Conservation (phyloP, 2,329 filamentous ascomycete species). For the Phyllosticta ampelicida region DNA sequence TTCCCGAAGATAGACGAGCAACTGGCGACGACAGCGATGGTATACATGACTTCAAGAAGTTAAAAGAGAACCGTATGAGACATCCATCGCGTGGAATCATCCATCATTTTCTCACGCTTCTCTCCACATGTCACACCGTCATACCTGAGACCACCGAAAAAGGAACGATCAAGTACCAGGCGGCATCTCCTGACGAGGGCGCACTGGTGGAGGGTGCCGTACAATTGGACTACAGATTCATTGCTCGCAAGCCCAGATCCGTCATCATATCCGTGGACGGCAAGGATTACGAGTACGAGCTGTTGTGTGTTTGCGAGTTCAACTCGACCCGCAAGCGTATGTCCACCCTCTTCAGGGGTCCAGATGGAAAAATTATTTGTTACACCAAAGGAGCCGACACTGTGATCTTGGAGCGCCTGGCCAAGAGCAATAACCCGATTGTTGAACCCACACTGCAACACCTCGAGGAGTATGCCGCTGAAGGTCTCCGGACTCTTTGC, state of each 20-base stretch:
- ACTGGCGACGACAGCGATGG: conserved; percentile 68
- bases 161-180: conserved; percentile 89
- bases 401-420: conserved; percentile 85
- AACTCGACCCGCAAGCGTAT: conserved; percentile 96
- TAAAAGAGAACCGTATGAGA: conserved; percentile 57
- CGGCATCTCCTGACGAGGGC: conserved; percentile 92
- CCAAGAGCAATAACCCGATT: conserved; percentile 65
- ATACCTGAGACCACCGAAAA: conserved; percentile 82
- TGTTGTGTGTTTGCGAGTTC: conserved; percentile 96
- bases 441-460: conserved; percentile 87
- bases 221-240: conserved; percentile 76
- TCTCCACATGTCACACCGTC: conserved; percentile 91
- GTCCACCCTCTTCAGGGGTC: conserved; percentile 94
- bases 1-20: conserved; percentile 80
- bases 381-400: conserved; percentile 98
- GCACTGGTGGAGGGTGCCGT: conserved; percentile 91
- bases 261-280: conserved; percentile 75
- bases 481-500: conserved; percentile 89
- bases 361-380: conserved; percentile 84
- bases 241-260: conserved; percentile 76
- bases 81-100: conserved; percentile 52
- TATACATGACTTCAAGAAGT: conserved; percentile 71
- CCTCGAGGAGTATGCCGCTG: conserved; percentile 96
- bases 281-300: conserved; percentile 68
- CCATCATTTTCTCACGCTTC: conserved; percentile 75